Base-by-base conservation (phyloP, 352 stramenopile genomes). In the Blastocystis sp. region DNA sequence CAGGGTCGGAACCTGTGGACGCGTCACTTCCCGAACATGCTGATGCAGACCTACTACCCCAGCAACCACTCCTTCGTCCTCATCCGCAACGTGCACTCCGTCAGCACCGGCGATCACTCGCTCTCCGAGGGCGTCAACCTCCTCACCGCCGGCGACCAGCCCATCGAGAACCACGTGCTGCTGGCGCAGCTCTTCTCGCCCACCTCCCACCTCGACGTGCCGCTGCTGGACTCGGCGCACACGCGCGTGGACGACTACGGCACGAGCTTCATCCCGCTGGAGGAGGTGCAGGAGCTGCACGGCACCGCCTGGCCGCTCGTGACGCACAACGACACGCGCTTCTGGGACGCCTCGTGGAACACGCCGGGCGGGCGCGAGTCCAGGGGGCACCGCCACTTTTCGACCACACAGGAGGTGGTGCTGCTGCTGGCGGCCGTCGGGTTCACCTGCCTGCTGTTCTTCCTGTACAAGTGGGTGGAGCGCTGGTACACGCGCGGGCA, bases 11-110 rank as follows among this genome's bases (percentile, higher is more conserved):
- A 35, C 24, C 45, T 80, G 21, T 80, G 69, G 69, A 33, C 39
- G 4, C 16, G 10, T 31, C 37, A 24, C 16, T 80, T 80, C 55
- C 31, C 31, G 26, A 29, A 41, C 35, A 80, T 80, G 69, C 69
- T 61, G 26, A 80, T 80, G 6, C 69, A 80, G 39, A 37, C 39
- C 31, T 80, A 80, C 60, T 80, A 63, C 39, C 39, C 69, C 9
- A 63, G 33, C 39, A 80, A 80, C 41, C 29, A 35, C 29, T 61
- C 69, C 69, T 80, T 80, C 55, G 39, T 80, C 35, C 19, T 80
- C 19, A 61, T 80, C 50, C 69, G 69, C 6, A 80, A 80, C 24
- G 33, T 45, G 1, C 69, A 45, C 9, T 80, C 37, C 26, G 24
- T 80, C n/a, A 41, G 19, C 29, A 21, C 67, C 26, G 67, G 37